A percentile compares a stretch with the other conserved stretches of the same genome.
These are phyloP conservation scores for Aspergillus aculeatinus DNA, from an alignment of 2,329 filamentous ascomycete species.

Conservation along the genomic window DNA sequence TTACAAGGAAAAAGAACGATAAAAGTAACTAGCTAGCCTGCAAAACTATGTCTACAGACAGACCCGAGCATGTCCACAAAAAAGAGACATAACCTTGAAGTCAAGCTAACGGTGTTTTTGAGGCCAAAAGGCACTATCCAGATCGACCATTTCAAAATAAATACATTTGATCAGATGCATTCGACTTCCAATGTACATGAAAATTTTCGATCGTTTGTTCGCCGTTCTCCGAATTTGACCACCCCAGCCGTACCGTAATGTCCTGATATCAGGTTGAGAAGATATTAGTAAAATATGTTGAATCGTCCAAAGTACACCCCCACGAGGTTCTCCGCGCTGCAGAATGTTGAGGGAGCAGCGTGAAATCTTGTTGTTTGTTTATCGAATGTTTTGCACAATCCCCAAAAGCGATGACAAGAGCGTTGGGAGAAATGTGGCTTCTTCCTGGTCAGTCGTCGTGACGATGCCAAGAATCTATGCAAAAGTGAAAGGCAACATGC, in stretches of 20 bases:
- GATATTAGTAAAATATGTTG: constrained; percentile 9
- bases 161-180: not conserved
- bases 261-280: constrained; percentile 8
- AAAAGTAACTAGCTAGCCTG: no score
- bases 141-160: not conserved
- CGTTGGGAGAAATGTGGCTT: not conserved
- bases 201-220: not conserved
- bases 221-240: not conserved
- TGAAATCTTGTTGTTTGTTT: not conserved
- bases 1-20: no score
- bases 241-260: not conserved
- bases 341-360: not conserved
- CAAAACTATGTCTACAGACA: no score
- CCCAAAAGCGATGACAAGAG: not conserved
- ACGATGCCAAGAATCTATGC: not conserved
- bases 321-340: not conserved
- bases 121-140: not conserved
- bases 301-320: constrained; percentile 1
- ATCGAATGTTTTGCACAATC: not conserved
- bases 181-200: constrained; percentile 2
- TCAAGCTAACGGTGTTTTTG: not conserved
- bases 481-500: constrained; percentile 17
- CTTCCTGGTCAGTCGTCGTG: not conserved
- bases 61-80: no score
- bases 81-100: no score